Percentiles rank a stretch among this genome's conserved stretches.
These are phyloP conservation scores for Rosa multiflora DNA, from an alignment of 306 rosid genomes.

Conservation along the genomic window DNA sequence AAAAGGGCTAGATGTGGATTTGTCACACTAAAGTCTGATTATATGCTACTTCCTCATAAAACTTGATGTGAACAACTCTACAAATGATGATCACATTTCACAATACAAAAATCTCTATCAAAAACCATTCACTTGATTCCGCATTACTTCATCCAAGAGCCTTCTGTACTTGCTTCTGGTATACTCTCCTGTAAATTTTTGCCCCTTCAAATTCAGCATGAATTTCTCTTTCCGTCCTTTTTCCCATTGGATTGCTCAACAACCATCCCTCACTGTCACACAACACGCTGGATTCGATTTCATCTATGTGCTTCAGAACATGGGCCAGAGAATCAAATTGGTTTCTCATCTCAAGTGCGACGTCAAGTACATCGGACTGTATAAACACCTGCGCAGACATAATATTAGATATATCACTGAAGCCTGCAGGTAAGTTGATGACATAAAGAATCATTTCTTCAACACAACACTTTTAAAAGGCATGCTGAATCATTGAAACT, in stretches of 20 bases:
- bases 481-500: no score
- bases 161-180: slow-evolving; percentile 37
- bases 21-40: no score
- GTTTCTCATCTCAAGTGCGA: slow-evolving; percentile 75
- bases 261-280: slow-evolving; percentile 83
- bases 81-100: neutral
- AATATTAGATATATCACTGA: neutral
- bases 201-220: slow-evolving; percentile 85
- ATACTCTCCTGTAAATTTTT: slow-evolving; percentile 69
- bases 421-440: neutral
- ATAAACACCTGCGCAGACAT: slow-evolving; percentile 58
- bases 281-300: slow-evolving; percentile 31
- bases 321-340: slow-evolving; percentile 58
- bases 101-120: neutral
- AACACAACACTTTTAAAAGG: neutral
- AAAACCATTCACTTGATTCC: neutral
- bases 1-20: no score
- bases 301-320: slow-evolving; percentile 45
- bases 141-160: neutral
- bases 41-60: no score
- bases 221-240: slow-evolving; percentile 88
- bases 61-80: neutral
- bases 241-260: slow-evolving; percentile 76
- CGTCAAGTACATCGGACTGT: slow-evolving; percentile 70
- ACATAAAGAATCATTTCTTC: neutral